phyloP scores from a whole-genome alignment of 2,329 filamentous ascomycete genomes.

The Alternaria sp. region DNA sequence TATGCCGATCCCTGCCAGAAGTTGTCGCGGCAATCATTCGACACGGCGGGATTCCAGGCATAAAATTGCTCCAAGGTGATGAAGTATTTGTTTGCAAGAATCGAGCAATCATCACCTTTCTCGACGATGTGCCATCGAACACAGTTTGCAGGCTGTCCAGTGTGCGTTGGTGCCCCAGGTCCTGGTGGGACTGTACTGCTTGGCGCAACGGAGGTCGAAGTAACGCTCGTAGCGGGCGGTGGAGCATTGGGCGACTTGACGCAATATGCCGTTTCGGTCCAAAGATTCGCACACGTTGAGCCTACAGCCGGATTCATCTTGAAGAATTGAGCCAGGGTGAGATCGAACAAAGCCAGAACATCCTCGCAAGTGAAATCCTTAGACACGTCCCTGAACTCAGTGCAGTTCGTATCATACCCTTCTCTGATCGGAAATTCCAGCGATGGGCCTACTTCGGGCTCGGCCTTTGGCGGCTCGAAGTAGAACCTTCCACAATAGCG shows the following conservation, averaged over 20 bases:
- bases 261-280: not conserved
- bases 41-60: conserved; percentile 1
- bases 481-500: not conserved
- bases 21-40: not conserved
- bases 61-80: not conserved
- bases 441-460: too few relatives aligned
- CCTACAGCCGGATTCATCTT: conserved; percentile 2
- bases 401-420: conserved; percentile 11
- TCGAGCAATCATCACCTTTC: not conserved
- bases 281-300: not conserved
- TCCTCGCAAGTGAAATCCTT: too few relatives aligned
- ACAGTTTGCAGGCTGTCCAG: conserved; percentile 3
- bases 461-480: too few relatives aligned
- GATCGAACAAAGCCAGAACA: not conserved
- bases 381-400: not conserved
- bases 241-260: too few relatives aligned
- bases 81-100: not conserved
- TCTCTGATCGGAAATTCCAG: conserved; percentile 10
- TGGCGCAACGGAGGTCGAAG: not conserved
- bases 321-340: conserved; percentile 8
- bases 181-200: not conserved
- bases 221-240: too few relatives aligned
- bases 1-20: not conserved
- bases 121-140: not conserved
- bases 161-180: not conserved